Conservation (phyloP, 2,329 filamentous ascomycete species). For the Fonsecaea pugnacius region DNA sequence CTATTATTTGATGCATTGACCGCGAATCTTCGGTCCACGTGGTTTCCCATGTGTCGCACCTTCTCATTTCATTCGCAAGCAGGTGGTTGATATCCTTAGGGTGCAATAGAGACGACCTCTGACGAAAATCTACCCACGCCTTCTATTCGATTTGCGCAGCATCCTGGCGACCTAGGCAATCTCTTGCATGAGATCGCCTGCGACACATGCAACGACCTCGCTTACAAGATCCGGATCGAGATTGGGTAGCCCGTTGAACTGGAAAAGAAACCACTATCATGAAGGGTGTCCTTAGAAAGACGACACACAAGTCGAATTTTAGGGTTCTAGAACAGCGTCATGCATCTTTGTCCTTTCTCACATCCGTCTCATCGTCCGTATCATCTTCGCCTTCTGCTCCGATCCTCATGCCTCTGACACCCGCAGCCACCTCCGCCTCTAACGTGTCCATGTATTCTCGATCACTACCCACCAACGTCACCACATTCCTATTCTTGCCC, state of each 20-base stretch:
- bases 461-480: constrained; percentile 82
- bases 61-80: neutral
- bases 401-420: constrained; percentile 74
- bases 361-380: constrained; percentile 39
- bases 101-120: neutral
- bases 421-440: constrained; percentile 74
- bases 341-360: constrained; percentile 34
- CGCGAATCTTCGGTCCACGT: constrained; percentile 15
- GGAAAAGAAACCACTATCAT: constrained; percentile 2
- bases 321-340: constrained; percentile 12
- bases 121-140: neutral
- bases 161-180: neutral
- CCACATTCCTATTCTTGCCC: constrained; percentile 84
- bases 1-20: neutral
- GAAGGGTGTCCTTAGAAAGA: neutral
- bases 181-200: constrained; percentile 1
- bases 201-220: neutral
- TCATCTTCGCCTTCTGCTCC: constrained; percentile 73
- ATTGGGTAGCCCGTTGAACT: neutral
- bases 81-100: neutral
- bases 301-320: neutral
- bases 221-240: constrained; percentile 8
- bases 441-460: constrained; percentile 76
- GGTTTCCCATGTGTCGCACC: constrained; percentile 9
- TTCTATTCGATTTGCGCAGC: neutral